Conservation (phyloP, 2,329 filamentous ascomycete genomes). For the Xylariales sp. region DNA sequence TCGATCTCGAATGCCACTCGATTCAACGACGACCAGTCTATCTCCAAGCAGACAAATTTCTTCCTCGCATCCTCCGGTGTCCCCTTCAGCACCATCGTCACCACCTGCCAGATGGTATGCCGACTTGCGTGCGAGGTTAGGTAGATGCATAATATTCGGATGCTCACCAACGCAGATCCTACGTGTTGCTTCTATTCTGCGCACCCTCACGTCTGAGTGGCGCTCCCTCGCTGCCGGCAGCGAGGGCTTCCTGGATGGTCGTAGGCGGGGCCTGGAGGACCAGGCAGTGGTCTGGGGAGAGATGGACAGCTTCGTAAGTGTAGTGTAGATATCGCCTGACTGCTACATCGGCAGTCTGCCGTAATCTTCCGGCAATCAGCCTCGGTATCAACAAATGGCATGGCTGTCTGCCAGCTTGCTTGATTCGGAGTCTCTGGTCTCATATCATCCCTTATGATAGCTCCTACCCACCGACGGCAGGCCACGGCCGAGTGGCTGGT, state of each 20-base stretch:
- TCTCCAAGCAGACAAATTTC: no score
- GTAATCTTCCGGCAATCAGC: neutral
- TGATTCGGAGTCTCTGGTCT: no score
- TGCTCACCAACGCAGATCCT: constrained; percentile 52
- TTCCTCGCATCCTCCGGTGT: no score
- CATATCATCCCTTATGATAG: no score
- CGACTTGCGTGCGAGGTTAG: constrained; percentile 61
- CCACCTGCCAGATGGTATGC: constrained; percentile 61
- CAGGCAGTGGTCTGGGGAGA: constrained; percentile 51
- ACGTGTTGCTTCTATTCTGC: constrained; percentile 55
- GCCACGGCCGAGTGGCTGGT: no score
- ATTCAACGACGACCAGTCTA: no score
- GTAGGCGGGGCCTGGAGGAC: constrained; percentile 14
- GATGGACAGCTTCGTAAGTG: constrained; percentile 57
- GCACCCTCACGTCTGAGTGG: constrained; percentile 60
- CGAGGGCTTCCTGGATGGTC: constrained; percentile 20
- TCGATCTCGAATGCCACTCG: no score
- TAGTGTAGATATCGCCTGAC: constrained; percentile 3
- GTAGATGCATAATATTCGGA: constrained; percentile 73
- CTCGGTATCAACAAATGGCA: no score
- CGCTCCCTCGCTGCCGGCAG: constrained; percentile 36
- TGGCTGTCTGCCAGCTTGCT: no score
- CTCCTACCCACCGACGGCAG: no score
- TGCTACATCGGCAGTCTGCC: no score
- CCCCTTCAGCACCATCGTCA: constrained; percentile 24